These are phyloP conservation scores for Zopfochytrium polystomum DNA, from an alignment of 371 early-diverging fungal species.

Conservation along the genomic window DNA sequence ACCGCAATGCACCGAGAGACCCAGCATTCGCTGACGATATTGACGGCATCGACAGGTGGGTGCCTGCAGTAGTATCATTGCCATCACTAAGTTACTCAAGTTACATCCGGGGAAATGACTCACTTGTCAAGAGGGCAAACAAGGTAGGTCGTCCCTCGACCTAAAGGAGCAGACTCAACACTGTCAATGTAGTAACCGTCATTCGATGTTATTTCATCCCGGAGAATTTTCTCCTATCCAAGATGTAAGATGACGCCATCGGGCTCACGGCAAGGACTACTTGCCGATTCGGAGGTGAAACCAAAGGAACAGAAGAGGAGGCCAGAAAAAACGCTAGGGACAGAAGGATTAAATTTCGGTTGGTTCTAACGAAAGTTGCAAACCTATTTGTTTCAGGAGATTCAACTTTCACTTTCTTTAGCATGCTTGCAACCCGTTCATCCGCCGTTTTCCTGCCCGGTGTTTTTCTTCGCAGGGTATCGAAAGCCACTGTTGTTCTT, in stretches of 20 bases:
- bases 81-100: no score
- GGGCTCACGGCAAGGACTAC: background rate
- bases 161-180: background rate
- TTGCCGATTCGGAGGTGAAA: background rate
- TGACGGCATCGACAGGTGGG: background rate
- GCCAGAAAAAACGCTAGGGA: background rate
- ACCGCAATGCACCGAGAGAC: conserved; percentile 20
- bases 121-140: background rate
- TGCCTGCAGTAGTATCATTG: no score
- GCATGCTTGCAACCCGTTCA: background rate
- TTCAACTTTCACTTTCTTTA: background rate
- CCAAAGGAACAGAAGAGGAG: background rate
- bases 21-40: conserved; percentile 25
- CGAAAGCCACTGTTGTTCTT: background rate
- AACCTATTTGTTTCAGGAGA: background rate
- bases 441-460: background rate
- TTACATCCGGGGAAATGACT: no score
- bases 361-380: background rate
- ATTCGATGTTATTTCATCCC: background rate
- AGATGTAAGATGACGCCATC: background rate
- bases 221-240: background rate
- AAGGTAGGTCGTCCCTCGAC: background rate
- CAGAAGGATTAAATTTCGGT: background rate
- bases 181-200: background rate
- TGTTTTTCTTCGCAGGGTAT: background rate